A percentile compares a stretch with the other conserved stretches of the same genome.
phyloP scores from a whole-genome alignment of 2,329 filamentous ascomycete genomes.

The Didymellaceae sp. region DNA sequence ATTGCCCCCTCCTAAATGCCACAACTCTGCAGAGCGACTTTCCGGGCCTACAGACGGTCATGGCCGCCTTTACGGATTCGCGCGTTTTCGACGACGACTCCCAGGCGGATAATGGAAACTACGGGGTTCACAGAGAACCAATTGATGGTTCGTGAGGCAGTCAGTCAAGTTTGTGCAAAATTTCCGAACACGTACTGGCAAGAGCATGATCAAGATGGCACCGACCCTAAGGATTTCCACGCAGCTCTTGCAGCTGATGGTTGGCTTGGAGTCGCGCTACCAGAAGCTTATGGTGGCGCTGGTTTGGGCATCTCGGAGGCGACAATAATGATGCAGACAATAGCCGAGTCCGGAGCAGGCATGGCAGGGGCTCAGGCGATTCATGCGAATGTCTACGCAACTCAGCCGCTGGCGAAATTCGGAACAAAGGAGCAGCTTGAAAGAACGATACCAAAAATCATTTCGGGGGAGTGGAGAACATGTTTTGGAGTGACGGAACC shows the following conservation, averaged over 20 bases:
- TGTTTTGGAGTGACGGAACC: conserved; percentile 90
- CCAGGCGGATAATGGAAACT: conserved; percentile 69
- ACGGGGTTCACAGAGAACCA: conserved; percentile 76
- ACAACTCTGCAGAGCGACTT: background rate
- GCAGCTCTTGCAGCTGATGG: conserved; percentile 75
- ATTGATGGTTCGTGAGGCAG: conserved; percentile 72
- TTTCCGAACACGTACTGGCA: conserved; percentile 80
- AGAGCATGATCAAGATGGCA: conserved; percentile 71
- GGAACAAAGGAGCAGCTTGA: conserved; percentile 69
- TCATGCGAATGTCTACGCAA: conserved; percentile 73
- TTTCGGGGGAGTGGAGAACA: conserved; percentile 72
- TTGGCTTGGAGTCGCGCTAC: conserved; percentile 82
- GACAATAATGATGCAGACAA: conserved; percentile 86
- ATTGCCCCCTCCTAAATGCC: background rate
- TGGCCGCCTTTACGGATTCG: conserved; percentile 2
- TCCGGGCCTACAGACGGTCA: conserved; percentile 4
- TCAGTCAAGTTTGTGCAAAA: conserved; percentile 70
- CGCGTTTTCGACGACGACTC: conserved; percentile 40
- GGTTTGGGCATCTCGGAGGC: conserved; percentile 81
- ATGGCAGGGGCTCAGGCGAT: conserved; percentile 71
- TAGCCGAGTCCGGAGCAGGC: conserved; percentile 77
- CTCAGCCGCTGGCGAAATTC: conserved; percentile 76
- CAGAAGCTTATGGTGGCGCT: conserved; percentile 75
- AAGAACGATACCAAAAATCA: conserved; percentile 71
- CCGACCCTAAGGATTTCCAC: conserved; percentile 78